These are phyloP conservation scores for Phaeosphaeria sp. DNA, from an alignment of 2,329 filamentous ascomycete genomes.

Conservation along the genomic window DNA sequence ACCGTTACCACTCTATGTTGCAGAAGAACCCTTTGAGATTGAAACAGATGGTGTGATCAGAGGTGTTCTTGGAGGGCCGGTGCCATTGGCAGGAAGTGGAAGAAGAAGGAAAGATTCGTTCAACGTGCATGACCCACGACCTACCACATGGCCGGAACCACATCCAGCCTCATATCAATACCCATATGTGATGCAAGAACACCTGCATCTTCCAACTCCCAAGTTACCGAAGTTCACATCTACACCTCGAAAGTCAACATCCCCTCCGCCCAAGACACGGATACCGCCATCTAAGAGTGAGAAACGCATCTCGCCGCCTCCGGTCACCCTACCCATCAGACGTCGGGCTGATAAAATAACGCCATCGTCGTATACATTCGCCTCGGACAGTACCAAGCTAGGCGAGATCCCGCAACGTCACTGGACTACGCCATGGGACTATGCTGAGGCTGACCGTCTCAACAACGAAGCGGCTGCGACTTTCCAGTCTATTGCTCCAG, in stretches of 20 bases:
- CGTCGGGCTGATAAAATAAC: slow-evolving; percentile 45
- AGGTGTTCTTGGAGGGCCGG: slow-evolving; percentile 14
- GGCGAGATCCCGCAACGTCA: slow-evolving; percentile 56
- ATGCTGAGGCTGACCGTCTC: slow-evolving; percentile 49
- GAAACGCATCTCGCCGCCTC: slow-evolving; percentile 4
- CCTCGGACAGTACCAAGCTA: slow-evolving; percentile 55
- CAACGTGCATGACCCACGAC: slow-evolving; percentile 23
- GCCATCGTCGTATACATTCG: slow-evolving; percentile 52
- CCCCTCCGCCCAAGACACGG: slow-evolving; percentile 2
- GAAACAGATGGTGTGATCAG: slow-evolving; percentile 13
- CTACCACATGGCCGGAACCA: slow-evolving; percentile 32
- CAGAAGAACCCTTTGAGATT: slow-evolving; percentile 30
- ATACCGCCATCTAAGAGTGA: not conserved
- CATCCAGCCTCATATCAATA: slow-evolving; percentile 13
- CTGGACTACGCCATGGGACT: slow-evolving; percentile 53
- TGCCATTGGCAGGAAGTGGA: slow-evolving; percentile 8
- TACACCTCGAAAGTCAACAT: slow-evolving; percentile 12
- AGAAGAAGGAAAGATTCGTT: slow-evolving; percentile 30
- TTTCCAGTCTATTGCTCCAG: slow-evolving; percentile 10
- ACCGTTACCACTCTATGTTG: slow-evolving; percentile 32
- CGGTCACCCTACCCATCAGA: slow-evolving; percentile 1
- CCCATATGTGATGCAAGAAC: slow-evolving; percentile 14
- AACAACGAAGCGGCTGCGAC: slow-evolving; percentile 47
- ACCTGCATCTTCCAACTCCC: slow-evolving; percentile 20
- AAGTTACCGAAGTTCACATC: slow-evolving; percentile 19